A percentile compares a stretch with the other conserved stretches of the same genome.
Evolutionary conservation across 2,329 filamentous ascomycete species (phyloP).

Genomic region (Paracoccidioides brasiliensis): DNA sequence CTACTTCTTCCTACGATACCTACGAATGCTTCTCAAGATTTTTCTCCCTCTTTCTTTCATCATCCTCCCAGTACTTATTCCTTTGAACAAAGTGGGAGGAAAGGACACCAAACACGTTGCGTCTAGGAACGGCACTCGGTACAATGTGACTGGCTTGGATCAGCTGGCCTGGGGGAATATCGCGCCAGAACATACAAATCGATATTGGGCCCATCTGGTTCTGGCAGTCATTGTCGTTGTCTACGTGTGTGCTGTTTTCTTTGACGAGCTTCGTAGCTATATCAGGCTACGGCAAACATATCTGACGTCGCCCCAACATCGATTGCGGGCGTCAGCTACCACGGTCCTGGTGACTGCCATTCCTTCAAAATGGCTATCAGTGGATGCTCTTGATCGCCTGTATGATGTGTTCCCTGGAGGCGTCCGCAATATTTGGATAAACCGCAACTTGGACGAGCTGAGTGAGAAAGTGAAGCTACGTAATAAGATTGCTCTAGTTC

Average conservation of each 20-base stretch:
- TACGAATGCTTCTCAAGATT: constrained; percentile 74
- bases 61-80: constrained; percentile 73
- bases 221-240: constrained; percentile 64
- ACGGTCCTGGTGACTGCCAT: constrained; percentile 90
- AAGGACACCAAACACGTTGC: constrained; percentile 44
- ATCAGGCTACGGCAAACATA: constrained; percentile 91
- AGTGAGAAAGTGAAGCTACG: constrained; percentile 71
- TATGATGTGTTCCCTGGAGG: constrained; percentile 96
- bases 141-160: constrained; percentile 56
- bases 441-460: constrained; percentile 71
- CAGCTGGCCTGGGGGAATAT: constrained; percentile 82
- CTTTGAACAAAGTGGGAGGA: constrained; percentile 67
- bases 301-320: constrained; percentile 86
- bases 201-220: constrained; percentile 75
- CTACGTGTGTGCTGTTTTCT: constrained; percentile 81
- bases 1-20: constrained; percentile 92
- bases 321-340: constrained; percentile 82
- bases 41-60: constrained; percentile 71
- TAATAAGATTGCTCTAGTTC: constrained; percentile 52
- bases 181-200: constrained; percentile 46
- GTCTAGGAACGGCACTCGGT: constrained; percentile 23
- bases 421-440: constrained; percentile 92
- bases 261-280: constrained; percentile 72
- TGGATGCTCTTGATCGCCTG: constrained; percentile 65
- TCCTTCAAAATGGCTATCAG: constrained; percentile 76